A percentile compares a stretch with the other conserved stretches of the same genome.
phyloP scores from a whole-genome alignment of 345 rosid genomes.

The Angophora floribunda region DNA sequence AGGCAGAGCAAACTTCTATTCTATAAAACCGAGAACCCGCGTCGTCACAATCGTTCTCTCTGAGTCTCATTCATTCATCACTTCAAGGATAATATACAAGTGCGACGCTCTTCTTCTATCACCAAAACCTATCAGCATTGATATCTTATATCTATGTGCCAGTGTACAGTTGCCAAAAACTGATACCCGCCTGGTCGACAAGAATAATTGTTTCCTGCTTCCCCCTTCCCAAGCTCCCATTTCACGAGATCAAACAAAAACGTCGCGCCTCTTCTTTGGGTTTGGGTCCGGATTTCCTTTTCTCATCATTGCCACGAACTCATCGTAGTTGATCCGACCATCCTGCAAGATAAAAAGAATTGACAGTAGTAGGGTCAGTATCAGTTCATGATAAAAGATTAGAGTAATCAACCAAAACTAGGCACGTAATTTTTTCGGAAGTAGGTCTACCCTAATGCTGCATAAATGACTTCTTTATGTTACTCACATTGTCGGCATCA shows the following conservation, averaged over 20 bases:
- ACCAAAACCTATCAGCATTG: background rate
- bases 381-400: background rate
- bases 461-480: background rate
- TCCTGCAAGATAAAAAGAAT: slow-evolving; percentile 31
- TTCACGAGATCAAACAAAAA: slow-evolving; percentile 12
- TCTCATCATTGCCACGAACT: slow-evolving; percentile 96
- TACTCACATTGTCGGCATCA: slow-evolving; percentile 31
- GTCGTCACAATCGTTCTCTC: background rate
- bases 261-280: slow-evolving; percentile 84
- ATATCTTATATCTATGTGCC: background rate
- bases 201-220: background rate
- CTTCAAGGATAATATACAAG: background rate
- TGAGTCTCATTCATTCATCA: background rate
- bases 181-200: background rate
- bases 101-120: background rate
- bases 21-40: background rate
- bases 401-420: background rate
- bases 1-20: background rate
- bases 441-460: background rate
- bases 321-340: slow-evolving; percentile 87
- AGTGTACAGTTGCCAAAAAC: background rate
- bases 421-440: background rate
- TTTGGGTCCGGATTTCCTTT: slow-evolving; percentile 83
- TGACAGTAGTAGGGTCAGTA: background rate
- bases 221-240: background rate